phyloP scores from a whole-genome alignment of 179 eudicot species.

The Beta macrorhiza region DNA sequence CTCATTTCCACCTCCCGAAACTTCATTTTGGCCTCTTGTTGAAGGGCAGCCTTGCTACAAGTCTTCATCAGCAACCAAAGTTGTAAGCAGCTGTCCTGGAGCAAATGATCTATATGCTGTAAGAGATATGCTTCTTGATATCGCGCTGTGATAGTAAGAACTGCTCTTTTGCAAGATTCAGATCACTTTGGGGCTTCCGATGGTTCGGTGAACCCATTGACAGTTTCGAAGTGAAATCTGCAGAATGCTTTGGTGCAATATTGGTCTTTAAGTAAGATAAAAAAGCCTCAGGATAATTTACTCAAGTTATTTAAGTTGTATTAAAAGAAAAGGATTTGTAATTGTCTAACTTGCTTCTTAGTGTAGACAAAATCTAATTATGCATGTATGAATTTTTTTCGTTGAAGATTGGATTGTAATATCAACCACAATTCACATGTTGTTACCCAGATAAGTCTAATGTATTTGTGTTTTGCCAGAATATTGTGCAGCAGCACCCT shows the following conservation, averaged over 20 bases:
- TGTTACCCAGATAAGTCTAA: background rate
- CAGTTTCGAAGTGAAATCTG: conserved; percentile 17
- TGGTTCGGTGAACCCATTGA: background rate
- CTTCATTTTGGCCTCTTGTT: conserved; percentile 36
- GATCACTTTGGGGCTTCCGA: background rate
- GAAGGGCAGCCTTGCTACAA: conserved; percentile 40
- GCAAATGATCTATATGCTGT: conserved; percentile 35
- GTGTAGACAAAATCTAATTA: conserved; percentile 21
- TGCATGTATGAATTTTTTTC: conserved; percentile 22
- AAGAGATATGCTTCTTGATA: conserved; percentile 43
- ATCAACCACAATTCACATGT: background rate
- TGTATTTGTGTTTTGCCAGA: background rate
- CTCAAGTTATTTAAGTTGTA: conserved; percentile 23
- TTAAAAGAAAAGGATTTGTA: conserved; percentile 7
- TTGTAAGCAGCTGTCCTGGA: conserved; percentile 23
- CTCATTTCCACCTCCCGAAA: conserved; percentile 26
- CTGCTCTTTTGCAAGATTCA: background rate
- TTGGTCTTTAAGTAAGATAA: background rate
- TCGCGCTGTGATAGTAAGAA: conserved; percentile 24
- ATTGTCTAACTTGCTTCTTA: conserved; percentile 15
- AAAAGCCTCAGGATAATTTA: conserved; percentile 5
- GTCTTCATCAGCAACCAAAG: conserved; percentile 31
- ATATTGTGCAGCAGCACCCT: background rate
- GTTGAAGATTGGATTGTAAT: conserved; percentile 5
- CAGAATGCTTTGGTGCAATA: background rate